Evolutionary conservation across 441 rosid genomes (phyloP).

Genomic region (Gossypium gossypioides): DNA sequence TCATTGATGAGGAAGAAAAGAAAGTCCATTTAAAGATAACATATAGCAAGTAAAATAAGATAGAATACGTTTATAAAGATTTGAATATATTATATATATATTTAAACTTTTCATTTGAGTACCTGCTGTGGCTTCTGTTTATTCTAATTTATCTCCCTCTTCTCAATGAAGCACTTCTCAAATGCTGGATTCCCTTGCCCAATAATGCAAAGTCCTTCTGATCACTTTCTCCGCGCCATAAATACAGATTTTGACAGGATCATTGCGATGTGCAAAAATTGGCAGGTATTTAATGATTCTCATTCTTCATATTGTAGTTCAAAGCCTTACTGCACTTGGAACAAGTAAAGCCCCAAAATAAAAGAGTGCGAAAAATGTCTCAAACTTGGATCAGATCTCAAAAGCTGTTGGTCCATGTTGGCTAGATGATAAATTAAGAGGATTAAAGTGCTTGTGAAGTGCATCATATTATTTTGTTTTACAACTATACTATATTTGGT

Average conservation of each 20-base stretch:
- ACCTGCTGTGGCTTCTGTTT: constrained; percentile 10
- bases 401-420: background rate
- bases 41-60: background rate
- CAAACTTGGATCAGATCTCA: background rate
- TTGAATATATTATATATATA: background rate
- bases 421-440: background rate
- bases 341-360: background rate
- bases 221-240: constrained; percentile 93
- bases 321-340: background rate
- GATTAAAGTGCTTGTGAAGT: background rate
- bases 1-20: background rate
- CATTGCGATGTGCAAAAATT: constrained; percentile 94
- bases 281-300: constrained; percentile 60
- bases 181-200: constrained; percentile 99
- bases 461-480: background rate
- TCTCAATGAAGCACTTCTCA: constrained; percentile 75
- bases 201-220: constrained; percentile 99
- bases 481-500: background rate
- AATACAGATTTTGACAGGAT: constrained; percentile 97
- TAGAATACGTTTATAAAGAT: background rate
- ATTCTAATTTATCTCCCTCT: constrained; percentile 22
- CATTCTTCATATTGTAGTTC: background rate
- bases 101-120: background rate
- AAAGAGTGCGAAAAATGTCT: background rate
- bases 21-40: background rate